These are phyloP conservation scores for Colletotrichum orchidophilum DNA, from an alignment of 2,329 filamentous ascomycete species.

Conservation along the genomic window DNA sequence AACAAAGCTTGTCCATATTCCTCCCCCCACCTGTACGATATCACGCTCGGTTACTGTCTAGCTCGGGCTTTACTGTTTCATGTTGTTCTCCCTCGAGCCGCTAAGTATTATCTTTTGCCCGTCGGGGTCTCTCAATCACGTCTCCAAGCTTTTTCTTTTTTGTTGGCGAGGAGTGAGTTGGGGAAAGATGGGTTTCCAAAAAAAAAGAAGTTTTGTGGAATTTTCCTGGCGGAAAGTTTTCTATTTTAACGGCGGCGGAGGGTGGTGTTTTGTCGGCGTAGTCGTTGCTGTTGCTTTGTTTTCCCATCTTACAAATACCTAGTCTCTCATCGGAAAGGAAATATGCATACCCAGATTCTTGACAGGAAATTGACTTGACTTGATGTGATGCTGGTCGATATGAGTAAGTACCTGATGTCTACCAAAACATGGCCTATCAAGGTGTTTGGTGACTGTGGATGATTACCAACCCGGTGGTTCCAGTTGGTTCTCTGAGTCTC, in stretches of 20 bases:
- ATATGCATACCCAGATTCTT: slow-evolving; percentile 29
- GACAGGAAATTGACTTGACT: not conserved
- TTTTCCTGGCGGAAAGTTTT: slow-evolving; percentile 36
- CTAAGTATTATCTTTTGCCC: not conserved
- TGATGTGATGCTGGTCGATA: not conserved
- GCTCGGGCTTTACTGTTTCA: slow-evolving; percentile 30
- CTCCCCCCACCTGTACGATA: slow-evolving; percentile 29
- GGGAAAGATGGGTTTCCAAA: slow-evolving; percentile 30
- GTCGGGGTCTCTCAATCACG: not conserved
- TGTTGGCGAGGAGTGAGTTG: slow-evolving; percentile 38
- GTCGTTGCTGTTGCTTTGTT: slow-evolving; percentile 8
- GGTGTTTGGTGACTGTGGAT: not conserved
- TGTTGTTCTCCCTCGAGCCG: slow-evolving; percentile 6
- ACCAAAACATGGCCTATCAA: not conserved
- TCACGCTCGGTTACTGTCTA: slow-evolving; percentile 28
- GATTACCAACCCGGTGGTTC: no score
- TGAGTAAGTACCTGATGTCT: not conserved
- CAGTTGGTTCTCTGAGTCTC: no score
- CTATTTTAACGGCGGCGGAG: slow-evolving; percentile 16
- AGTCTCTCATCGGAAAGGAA: slow-evolving; percentile 30
- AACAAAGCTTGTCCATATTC: slow-evolving; percentile 15
- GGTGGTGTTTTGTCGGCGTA: slow-evolving; percentile 32
- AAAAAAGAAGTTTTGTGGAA: slow-evolving; percentile 33
- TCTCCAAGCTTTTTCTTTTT: slow-evolving; percentile 21
- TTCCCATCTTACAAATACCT: slow-evolving; percentile 31